These are phyloP conservation scores for Letharia columbiana DNA, from an alignment of 495 filamentous ascomycete species.

Conservation along the genomic window DNA sequence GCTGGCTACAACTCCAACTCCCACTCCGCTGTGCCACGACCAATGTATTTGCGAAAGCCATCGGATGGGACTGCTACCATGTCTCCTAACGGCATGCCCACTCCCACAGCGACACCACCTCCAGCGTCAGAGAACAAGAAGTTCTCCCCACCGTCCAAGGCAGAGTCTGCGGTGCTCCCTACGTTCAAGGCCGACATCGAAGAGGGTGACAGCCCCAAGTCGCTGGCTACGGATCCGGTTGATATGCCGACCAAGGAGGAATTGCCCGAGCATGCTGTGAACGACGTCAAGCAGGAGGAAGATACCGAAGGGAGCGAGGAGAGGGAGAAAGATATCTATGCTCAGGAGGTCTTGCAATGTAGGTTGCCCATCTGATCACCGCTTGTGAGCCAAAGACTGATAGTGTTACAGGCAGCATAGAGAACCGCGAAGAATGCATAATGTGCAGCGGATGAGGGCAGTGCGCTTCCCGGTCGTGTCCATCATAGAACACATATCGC, in stretches of 20 bases:
- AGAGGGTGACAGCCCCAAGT: constrained; percentile 68
- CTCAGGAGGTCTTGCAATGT: constrained; percentile 82
- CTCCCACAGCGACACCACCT: constrained; percentile 42
- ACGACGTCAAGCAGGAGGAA: constrained; percentile 52
- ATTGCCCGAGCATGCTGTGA: constrained; percentile 43
- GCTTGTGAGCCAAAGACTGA: not conserved
- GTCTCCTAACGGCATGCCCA: constrained; percentile 48
- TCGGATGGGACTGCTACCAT: constrained; percentile 35
- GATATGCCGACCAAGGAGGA: constrained; percentile 48
- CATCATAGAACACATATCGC: not conserved
- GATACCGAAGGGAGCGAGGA: constrained; percentile 58
- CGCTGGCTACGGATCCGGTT: constrained; percentile 60
- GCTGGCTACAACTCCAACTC: constrained; percentile 36
- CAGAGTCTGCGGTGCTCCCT: constrained; percentile 38
- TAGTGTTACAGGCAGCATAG: constrained; percentile 51
- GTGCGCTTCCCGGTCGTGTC: not conserved
- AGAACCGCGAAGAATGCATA: constrained; percentile 79
- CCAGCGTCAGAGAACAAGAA: constrained; percentile 42
- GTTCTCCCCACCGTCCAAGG: constrained; percentile 31
- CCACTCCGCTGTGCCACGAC: constrained; percentile 51
- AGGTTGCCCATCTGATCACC: constrained; percentile 15
- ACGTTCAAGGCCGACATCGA: constrained; percentile 58
- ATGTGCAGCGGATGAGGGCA: constrained; percentile 58
- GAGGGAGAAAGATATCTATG: constrained; percentile 84
- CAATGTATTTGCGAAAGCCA: constrained; percentile 50